Conservation (phyloP, 2,329 filamentous ascomycete species). For the Neospermospora avenae region DNA sequence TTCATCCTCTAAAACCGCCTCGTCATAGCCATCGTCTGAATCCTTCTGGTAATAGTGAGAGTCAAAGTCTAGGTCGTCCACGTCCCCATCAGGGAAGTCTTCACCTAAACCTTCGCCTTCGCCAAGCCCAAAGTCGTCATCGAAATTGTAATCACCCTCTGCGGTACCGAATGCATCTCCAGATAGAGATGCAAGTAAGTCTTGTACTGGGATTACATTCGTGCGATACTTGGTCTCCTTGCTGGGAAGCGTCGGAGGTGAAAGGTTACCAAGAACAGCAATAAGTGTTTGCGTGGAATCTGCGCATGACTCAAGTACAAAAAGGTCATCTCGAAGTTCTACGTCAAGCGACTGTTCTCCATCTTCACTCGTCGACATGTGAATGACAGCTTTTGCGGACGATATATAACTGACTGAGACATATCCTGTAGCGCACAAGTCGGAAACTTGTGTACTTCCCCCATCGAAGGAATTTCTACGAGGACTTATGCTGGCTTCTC, state of each 20-base stretch:
- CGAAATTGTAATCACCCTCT: conserved; percentile 60
- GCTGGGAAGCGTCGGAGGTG: conserved; percentile 78
- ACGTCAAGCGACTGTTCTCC: conserved; percentile 69
- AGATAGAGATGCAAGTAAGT: conserved; percentile 86
- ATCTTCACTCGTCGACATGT: conserved; percentile 52
- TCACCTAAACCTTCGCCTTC: conserved; percentile 50
- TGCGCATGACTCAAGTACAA: conserved; percentile 91
- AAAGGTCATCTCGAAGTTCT: conserved; percentile 77
- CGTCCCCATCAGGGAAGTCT: conserved; percentile 40
- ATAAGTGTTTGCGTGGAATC: conserved; percentile 95
- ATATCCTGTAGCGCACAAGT: conserved; percentile 66
- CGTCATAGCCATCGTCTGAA: conserved; percentile 27
- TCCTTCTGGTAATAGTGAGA: conserved; percentile 48
- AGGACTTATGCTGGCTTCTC: conserved; percentile 11
- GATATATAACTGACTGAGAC: conserved; percentile 87
- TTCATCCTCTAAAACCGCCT: conserved; percentile 38
- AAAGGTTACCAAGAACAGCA: conserved; percentile 71
- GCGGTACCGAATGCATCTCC: conserved; percentile 73
- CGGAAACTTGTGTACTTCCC: conserved; percentile 46
- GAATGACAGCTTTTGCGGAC: conserved; percentile 67
- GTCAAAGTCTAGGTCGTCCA: conserved; percentile 39
- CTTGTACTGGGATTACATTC: conserved; percentile 77
- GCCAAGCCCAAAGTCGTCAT: conserved; percentile 55
- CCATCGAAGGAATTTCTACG: conserved; percentile 34
- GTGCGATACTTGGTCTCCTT: conserved; percentile 84